A percentile compares a stretch with the other conserved stretches of the same genome.
phyloP scores from a whole-genome alignment of 2,329 filamentous ascomycete species.

The Metarhizium anisopliae region DNA sequence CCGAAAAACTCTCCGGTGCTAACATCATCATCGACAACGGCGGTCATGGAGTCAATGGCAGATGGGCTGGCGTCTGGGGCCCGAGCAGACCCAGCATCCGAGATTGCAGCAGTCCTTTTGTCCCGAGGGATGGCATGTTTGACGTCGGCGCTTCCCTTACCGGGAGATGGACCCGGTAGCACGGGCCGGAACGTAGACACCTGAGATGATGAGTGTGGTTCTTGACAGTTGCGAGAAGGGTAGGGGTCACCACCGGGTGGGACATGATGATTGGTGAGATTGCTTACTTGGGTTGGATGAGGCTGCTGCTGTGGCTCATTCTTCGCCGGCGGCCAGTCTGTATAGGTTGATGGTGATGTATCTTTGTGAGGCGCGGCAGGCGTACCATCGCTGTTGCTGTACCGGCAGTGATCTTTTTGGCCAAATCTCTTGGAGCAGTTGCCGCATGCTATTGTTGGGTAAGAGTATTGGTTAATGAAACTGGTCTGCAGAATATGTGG shows the following conservation, averaged over 20 bases:
- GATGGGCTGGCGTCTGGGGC: slow-evolving; percentile 16
- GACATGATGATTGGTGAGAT: background rate
- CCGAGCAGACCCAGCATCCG: background rate
- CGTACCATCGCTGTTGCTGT: slow-evolving; percentile 10
- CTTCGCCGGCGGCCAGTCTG: background rate
- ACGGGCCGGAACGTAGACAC: background rate
- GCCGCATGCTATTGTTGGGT: slow-evolving; percentile 18
- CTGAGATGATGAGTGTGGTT: background rate
- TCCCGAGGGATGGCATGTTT: background rate
- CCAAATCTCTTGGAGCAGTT: slow-evolving; percentile 21
- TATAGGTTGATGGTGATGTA: background rate
- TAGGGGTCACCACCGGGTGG: background rate
- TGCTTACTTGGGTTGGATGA: background rate
- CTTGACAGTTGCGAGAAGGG: background rate
- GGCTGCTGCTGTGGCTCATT: background rate
- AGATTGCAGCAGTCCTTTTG: background rate
- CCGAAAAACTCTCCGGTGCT: slow-evolving; percentile 35
- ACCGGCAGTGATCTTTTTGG: slow-evolving; percentile 19
- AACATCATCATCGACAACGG: slow-evolving; percentile 30
- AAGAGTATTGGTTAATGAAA: background rate
- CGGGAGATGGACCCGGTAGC: background rate
- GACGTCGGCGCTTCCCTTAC: background rate
- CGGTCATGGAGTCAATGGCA: slow-evolving; percentile 35
- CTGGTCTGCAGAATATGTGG: too few relatives aligned
- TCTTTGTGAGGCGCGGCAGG: background rate